Base-by-base conservation (phyloP, 1,284 basidiomycete genomes). In the Puccinia novopanici region DNA sequence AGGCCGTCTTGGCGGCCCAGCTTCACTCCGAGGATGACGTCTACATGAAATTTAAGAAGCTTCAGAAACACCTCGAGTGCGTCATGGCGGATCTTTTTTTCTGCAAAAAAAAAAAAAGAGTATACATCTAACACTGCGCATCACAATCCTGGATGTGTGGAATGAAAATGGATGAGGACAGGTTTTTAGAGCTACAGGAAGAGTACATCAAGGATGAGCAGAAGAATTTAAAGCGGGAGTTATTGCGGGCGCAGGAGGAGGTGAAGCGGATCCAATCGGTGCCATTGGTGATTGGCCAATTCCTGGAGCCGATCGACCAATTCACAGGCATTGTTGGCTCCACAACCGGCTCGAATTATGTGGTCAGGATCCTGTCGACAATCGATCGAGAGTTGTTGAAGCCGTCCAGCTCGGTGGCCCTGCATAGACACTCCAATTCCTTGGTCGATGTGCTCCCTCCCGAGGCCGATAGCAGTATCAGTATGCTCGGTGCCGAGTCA, bases 191-290 rank as follows among this genome's bases (percentile, higher is more conserved):
- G 80, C 92, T 97, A 67, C 95, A 96, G 86, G 73, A 22, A 37
- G 81, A 93, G 86, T 99, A 99, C 86, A 98, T 99, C 87, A 98
- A 99, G 85, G 97, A 99, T 84, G 97, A 99, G 87, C 96, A 98
- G 85, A 92, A 93, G 37, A 99, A 98, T 86, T 90, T 99, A 81
- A 97, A 98, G 86, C 91, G 96, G 81, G 97, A 99, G 87, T 91
- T 99, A 81, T 92, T 99, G 83, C 92, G 97, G 81, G 97, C 97
- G 0, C 96, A 99, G 85, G 97, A 99, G 87, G 97, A 99, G 88
- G 97, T 99, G 84, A 98, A 98, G 88, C 92, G 97, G 80, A 99
- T 99, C 85, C 95, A 99, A 88, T 94, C 93, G 71, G 97, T 99
- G 3, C 97, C 97, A 0, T 91, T 99, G n/a, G 97, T 99, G 84